A percentile compares a stretch with the other conserved stretches of the same genome.
phyloP scores from a whole-genome alignment of 306 rosid species.

The Cucurbita argyrosperma region DNA sequence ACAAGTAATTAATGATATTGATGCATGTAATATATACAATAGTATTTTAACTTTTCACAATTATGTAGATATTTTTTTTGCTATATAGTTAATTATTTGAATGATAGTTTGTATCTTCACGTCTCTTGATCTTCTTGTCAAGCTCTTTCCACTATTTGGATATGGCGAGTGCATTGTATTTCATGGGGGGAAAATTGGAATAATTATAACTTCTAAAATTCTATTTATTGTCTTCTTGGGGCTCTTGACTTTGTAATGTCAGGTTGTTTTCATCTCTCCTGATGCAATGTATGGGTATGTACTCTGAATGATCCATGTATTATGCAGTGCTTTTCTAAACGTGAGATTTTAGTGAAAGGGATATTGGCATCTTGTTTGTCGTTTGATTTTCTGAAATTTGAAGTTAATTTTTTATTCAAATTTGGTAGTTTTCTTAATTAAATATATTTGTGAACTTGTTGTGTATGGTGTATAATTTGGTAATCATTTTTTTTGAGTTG shows the following conservation, averaged over 20 bases:
- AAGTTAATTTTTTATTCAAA: neutral
- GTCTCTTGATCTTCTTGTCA: neutral
- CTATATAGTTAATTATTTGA: neutral
- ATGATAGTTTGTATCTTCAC: neutral
- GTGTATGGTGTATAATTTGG: neutral
- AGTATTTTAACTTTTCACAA: neutral
- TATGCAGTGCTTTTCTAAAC: neutral
- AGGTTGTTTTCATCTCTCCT: neutral
- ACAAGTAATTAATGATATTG: neutral
- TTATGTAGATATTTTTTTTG: neutral
- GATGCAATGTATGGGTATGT: neutral
- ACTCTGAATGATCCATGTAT: neutral
- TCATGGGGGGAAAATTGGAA: neutral
- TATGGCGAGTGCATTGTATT: neutral
- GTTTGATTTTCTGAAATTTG: neutral
- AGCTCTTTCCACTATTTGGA: neutral
- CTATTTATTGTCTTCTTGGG: neutral
- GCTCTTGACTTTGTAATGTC: neutral
- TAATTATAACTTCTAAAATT: neutral
- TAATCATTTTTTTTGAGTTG: constrained; percentile 8
- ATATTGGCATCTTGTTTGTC: neutral
- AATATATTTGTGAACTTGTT: neutral
- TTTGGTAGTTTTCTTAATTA: neutral
- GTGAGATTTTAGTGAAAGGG: neutral
- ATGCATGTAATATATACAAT: neutral